These are phyloP conservation scores for Striga hermonthica DNA, from an alignment of 305 asterid species.

Conservation along the genomic window DNA sequence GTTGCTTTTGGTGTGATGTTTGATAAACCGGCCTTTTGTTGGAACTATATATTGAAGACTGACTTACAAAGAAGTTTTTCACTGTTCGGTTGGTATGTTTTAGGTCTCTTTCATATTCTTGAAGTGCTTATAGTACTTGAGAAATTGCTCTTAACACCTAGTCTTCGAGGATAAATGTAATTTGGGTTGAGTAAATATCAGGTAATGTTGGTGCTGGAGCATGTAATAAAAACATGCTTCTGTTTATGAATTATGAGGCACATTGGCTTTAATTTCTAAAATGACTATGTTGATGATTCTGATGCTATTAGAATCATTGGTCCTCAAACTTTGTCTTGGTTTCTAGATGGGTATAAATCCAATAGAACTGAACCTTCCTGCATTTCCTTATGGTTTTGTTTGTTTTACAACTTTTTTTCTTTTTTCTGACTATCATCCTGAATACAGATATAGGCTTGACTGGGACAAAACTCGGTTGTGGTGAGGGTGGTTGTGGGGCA, in stretches of 20 bases:
- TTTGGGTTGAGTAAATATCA: background rate
- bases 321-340: background rate
- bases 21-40: constrained; percentile 8
- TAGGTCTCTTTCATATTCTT: constrained; percentile 20
- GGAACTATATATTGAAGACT: background rate
- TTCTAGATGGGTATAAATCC: constrained; percentile 6
- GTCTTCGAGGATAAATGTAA: background rate
- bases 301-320: background rate
- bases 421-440: constrained; percentile 32
- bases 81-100: background rate
- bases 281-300: background rate
- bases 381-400: background rate
- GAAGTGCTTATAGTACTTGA: background rate
- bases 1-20: constrained; percentile 1
- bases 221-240: background rate
- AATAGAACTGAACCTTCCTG: constrained; percentile 1
- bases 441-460: constrained; percentile 73
- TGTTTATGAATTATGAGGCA: background rate
- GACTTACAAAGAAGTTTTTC: background rate
- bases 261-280: background rate
- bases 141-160: constrained; percentile 2
- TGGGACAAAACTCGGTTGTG: constrained; percentile 96
- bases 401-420: constrained; percentile 7
- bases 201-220: background rate
- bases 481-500: constrained; percentile 99